Percentiles rank a stretch among this genome's conserved stretches.
phyloP scores from a whole-genome alignment of 306 rosid genomes.

The Cyclanthera cordifolia region DNA sequence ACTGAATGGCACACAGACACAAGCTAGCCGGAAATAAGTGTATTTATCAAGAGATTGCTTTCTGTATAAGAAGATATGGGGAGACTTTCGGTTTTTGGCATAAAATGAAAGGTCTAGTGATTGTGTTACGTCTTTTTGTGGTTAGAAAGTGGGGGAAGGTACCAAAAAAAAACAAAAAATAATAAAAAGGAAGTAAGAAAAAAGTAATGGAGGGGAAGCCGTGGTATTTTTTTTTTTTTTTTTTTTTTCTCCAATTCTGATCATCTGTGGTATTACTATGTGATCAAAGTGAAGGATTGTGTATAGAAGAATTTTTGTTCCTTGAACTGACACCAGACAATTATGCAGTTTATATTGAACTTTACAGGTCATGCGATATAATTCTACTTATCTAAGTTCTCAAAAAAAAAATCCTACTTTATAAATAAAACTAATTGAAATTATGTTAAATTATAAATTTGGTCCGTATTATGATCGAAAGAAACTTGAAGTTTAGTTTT shows the following conservation, averaged over 20 bases:
- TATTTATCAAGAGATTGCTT: slow-evolving; percentile 2
- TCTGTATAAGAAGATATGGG: background rate
- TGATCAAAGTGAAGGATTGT: slow-evolving; percentile 1
- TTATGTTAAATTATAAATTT: no score
- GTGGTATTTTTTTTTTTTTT: background rate
- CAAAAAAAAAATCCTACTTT: no score
- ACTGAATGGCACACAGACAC: slow-evolving; percentile 2
- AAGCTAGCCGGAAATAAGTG: slow-evolving; percentile 2
- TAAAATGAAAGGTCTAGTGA: background rate
- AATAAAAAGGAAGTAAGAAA: no score
- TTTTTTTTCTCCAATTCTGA: no score
- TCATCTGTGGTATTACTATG: background rate
- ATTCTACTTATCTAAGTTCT: no score
- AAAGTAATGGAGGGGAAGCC: no score
- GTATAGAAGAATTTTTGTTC: slow-evolving; percentile 5
- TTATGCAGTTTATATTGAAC: slow-evolving; percentile 8
- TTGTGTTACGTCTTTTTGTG: background rate
- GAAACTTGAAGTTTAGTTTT: no score
- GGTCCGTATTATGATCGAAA: no score
- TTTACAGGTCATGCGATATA: background rate
- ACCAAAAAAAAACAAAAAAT: no score
- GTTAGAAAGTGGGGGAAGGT: no score
- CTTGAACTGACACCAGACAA: background rate
- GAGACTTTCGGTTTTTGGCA: slow-evolving; percentile 3
- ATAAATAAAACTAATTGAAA: no score